Evolutionary conservation across 208 protist species (phyloP).

Genomic region (Leishmania tropica): DNA sequence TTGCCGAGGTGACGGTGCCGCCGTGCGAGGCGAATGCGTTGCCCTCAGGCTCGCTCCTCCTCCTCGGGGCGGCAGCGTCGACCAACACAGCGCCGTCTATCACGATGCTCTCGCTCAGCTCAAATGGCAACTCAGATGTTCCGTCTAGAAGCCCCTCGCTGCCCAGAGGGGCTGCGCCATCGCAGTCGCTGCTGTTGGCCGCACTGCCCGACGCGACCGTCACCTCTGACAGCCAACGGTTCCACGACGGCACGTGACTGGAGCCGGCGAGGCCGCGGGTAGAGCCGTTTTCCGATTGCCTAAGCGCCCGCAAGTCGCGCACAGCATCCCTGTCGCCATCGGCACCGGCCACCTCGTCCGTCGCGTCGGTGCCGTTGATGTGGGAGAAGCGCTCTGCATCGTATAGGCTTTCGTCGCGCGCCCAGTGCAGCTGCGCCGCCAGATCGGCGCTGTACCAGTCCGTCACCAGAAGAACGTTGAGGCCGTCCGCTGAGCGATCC

Average conservation of each 20-base stretch:
- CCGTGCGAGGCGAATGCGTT: not conserved
- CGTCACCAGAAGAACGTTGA: slow-evolving; percentile 51
- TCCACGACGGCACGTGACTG: slow-evolving; percentile 56
- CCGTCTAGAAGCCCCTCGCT: slow-evolving; percentile 27
- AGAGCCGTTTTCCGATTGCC: not conserved
- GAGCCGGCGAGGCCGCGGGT: slow-evolving; percentile 30
- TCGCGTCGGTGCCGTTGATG: not conserved
- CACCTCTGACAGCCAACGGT: slow-evolving; percentile 35
- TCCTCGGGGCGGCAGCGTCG: not conserved
- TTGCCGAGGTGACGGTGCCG: not conserved
- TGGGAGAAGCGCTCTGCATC: not conserved
- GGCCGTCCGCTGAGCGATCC: slow-evolving; percentile 6
- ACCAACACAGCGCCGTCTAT: slow-evolving; percentile 19
- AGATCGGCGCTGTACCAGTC: slow-evolving; percentile 50
- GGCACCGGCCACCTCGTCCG: not conserved
- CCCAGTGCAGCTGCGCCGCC: slow-evolving; percentile 8
- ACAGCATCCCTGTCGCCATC: not conserved
- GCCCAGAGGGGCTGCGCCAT: not conserved
- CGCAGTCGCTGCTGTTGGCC: slow-evolving; percentile 3
- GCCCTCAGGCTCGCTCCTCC: not conserved
- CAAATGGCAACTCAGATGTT: slow-evolving; percentile 3
- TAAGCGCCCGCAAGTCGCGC: not conserved
- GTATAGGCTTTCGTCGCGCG: not conserved
- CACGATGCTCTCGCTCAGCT: slow-evolving; percentile 23
- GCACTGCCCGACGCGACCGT: not conserved